A percentile compares a stretch with the other conserved stretches of the same genome.
phyloP scores from a whole-genome alignment of 2,329 filamentous ascomycete genomes.

The Incumbomyces delicatus region DNA sequence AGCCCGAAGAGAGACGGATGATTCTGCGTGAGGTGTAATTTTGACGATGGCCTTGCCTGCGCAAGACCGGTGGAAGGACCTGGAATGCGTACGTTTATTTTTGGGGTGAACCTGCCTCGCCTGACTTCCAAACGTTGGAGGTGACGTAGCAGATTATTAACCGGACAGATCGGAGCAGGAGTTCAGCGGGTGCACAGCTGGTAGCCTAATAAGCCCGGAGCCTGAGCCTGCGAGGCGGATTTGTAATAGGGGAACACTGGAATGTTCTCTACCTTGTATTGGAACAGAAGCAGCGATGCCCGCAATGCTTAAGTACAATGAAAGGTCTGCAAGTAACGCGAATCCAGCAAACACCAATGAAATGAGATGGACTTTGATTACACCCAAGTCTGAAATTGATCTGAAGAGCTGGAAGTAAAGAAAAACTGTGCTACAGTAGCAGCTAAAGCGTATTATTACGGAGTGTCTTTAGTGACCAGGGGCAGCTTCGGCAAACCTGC shows the following conservation, averaged over 20 bases:
- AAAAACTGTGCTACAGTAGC: no score
- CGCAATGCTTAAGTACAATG: constrained; percentile 9
- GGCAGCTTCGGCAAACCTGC: constrained; percentile 2
- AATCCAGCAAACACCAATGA: constrained; percentile 7
- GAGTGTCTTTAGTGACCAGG: constrained; percentile 1
- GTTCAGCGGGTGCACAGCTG: neutral
- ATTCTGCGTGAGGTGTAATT: constrained; percentile 25
- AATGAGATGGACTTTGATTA: constrained; percentile 3
- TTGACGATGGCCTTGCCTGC: constrained; percentile 24
- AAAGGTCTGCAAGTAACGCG: constrained; percentile 9
- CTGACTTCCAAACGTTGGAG: no score
- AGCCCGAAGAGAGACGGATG: constrained; percentile 35
- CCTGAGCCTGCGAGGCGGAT: neutral
- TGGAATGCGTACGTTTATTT: constrained; percentile 4
- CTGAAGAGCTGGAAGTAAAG: constrained; percentile 6
- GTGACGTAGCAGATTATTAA: constrained; percentile 8
- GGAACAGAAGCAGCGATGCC: neutral
- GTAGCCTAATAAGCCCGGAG: no score
- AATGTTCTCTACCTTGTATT: no score
- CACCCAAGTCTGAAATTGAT: constrained; percentile 11
- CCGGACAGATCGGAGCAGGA: constrained; percentile 5
- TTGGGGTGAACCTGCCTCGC: neutral
- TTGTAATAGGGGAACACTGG: constrained; percentile 2
- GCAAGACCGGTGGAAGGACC: constrained; percentile 18
- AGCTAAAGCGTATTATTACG: no score